Base-by-base conservation (phyloP, 2,329 filamentous ascomycete genomes). In the Calonectria pauciramosa region DNA sequence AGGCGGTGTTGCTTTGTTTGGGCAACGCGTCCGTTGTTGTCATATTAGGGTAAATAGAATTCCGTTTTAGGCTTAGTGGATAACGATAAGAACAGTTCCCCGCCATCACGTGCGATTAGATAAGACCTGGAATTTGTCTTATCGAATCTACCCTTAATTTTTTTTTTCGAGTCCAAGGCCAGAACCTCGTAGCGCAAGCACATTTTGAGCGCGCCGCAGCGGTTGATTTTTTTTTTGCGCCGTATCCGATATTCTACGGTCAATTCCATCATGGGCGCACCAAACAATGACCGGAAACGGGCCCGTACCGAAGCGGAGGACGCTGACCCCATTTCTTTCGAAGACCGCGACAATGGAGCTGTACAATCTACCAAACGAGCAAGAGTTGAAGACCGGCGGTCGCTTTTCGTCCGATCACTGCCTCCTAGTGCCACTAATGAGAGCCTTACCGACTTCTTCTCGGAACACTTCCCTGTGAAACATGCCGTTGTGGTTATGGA, bases 401-500 rank as follows among this genome's bases (percentile, higher is more conserved):
- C 96, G 59, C 92, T 99, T 78, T 99, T 99, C 87, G 93, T 99
- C 77, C 95, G 96, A 80, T 96, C 94, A 66, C 91, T 99, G 63
- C 95, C 96, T 26, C 87, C 93, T 28, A 91, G 90, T 30, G 93
- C 94, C 47, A 99, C 96, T 41, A 95, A 92, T 83, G 96, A 98
- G 82, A 90, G 90, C 68, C 89, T 99, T 76, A 95, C 96, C 73
- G 93, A 95, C 73, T 94, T 96, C 85, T 99, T 99, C 86, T 99
- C 97, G 9, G 92, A 98, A 84, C 94, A 96, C 74, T 99, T 95
- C 81, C 96, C 97, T 10, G 92, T 99, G 83, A 99, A 98, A 86
- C 96, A 99, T 85, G 96, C 97, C 68, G 95, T 94, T n/a, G 96
- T 98, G 6, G 96, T 99, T 49, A 87, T 94, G 71, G 96, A 99